phyloP scores from a whole-genome alignment of 805 yeast genomes.

The Yamadazyma phyllophila region DNA sequence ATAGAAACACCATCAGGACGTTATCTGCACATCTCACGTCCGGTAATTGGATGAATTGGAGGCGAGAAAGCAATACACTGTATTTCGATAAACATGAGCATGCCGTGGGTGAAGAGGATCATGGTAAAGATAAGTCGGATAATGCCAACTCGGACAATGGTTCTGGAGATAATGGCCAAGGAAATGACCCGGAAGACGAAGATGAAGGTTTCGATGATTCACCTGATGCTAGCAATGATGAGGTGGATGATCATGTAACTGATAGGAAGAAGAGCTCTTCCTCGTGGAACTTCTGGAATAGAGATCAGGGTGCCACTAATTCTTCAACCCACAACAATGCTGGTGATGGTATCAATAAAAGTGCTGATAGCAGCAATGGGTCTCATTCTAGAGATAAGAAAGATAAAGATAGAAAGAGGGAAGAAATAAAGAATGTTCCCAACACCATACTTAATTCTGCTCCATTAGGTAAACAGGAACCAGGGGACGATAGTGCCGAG shows the following conservation, averaged over 20 bases:
- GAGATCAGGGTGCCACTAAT: neutral
- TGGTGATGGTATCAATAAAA: constrained; percentile 1
- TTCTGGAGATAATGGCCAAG: constrained; percentile 18
- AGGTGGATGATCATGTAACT: constrained; percentile 29
- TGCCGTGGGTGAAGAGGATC: constrained; percentile 11
- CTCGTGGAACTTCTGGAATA: constrained; percentile 39
- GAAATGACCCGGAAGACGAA: constrained; percentile 17
- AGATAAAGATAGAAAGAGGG: constrained; percentile 11
- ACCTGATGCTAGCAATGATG: constrained; percentile 30
- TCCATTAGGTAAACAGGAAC: constrained; percentile 21
- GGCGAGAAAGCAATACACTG: neutral
- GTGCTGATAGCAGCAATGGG: constrained; percentile 11
- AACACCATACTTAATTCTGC: constrained; percentile 28
- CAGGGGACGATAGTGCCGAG: neutral
- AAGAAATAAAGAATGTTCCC: constrained; percentile 13
- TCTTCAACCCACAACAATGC: neutral
- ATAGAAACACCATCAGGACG: constrained; percentile 6
- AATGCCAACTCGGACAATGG: constrained; percentile 15
- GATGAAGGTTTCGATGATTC: constrained; percentile 21
- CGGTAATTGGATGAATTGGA: constrained; percentile 15
- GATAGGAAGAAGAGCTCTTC: constrained; percentile 21
- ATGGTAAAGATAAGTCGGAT: too few species aligned
- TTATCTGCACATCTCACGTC: constrained; percentile 12
- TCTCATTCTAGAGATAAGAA: constrained; percentile 6
- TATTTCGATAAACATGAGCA: constrained; percentile 15